A percentile compares a stretch with the other conserved stretches of the same genome.
phyloP scores from a whole-genome alignment of 345 rosid species.

The Fremontodendron californicum region DNA sequence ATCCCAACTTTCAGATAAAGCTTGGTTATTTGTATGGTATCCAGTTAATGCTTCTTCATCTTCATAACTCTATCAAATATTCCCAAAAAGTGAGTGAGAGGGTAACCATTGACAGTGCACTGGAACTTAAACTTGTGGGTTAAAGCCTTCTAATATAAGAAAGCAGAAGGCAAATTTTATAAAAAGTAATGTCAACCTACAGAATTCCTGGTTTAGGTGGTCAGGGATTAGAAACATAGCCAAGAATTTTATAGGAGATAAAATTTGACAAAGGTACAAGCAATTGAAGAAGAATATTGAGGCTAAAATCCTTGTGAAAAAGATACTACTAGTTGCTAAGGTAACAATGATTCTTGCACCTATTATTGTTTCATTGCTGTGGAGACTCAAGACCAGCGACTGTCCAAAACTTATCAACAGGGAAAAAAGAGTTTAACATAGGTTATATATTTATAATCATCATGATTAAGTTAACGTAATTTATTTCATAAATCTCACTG shows the following conservation, averaged over 20 bases:
- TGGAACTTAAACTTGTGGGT: neutral
- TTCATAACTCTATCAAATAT: slow-evolving; percentile 69
- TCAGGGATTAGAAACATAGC: neutral
- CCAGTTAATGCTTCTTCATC: slow-evolving; percentile 59
- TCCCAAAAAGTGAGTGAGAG: neutral
- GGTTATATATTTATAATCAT: neutral
- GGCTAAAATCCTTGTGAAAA: neutral
- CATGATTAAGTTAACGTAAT: neutral
- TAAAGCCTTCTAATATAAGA: neutral
- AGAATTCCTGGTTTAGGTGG: neutral
- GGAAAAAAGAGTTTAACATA: neutral
- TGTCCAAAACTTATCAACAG: neutral
- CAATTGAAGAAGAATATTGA: neutral
- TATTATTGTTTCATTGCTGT: neutral
- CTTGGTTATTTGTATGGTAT: slow-evolving; percentile 45
- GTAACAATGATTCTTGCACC: neutral
- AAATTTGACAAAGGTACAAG: neutral
- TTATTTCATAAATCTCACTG: neutral
- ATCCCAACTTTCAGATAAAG: slow-evolving; percentile 68
- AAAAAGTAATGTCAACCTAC: neutral
- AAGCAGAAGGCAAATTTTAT: neutral
- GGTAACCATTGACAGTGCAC: neutral
- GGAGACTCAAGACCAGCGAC: neutral
- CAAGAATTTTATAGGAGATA: neutral
- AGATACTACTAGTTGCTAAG: neutral